Evolutionary conservation across 129 eudicot genomes (phyloP).

Genomic region (Chrysanthemum lavandulifolium): DNA sequence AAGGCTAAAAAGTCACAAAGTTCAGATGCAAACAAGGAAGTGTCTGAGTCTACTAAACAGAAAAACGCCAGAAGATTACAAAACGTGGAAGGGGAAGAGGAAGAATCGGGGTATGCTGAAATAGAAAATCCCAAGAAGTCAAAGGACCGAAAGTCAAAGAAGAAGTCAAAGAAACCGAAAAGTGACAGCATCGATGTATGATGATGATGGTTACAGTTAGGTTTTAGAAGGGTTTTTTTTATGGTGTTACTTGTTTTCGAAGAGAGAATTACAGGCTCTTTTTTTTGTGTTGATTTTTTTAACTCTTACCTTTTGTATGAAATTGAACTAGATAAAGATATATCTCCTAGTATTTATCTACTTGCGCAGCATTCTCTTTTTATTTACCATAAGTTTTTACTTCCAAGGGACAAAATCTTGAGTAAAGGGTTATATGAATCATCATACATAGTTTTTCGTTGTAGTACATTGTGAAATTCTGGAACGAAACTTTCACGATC

Average conservation of each 20-base stretch:
- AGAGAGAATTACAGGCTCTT: not conserved
- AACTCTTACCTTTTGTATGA: not conserved
- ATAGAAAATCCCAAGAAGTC: constrained; percentile 36
- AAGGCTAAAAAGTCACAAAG: constrained; percentile 20
- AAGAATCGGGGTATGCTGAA: constrained; percentile 24
- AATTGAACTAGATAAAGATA: too few relatives aligned
- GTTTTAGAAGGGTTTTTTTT: constrained; percentile 7
- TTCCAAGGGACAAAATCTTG: too few relatives aligned
- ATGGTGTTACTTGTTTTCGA: constrained; percentile 10
- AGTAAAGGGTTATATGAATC: too few relatives aligned
- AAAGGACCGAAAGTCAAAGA: constrained; percentile 48
- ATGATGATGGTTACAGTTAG: constrained; percentile 14
- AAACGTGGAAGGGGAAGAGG: constrained; percentile 9
- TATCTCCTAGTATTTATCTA: too few relatives aligned
- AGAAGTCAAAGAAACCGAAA: constrained; percentile 38
- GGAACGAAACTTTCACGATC: too few relatives aligned
- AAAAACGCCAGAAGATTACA: constrained; percentile 20
- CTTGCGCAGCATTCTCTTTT: too few relatives aligned
- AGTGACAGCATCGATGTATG: constrained; percentile 24
- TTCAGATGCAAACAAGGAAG: constrained; percentile 19
- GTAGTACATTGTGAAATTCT: too few relatives aligned
- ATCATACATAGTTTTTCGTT: too few relatives aligned
- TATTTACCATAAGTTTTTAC: too few relatives aligned
- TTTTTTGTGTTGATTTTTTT: not conserved
- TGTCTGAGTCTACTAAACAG: constrained; percentile 16